These are phyloP conservation scores for Macadamia tetraphylla DNA, from an alignment of 164 flowering plant species.

Conservation along the genomic window DNA sequence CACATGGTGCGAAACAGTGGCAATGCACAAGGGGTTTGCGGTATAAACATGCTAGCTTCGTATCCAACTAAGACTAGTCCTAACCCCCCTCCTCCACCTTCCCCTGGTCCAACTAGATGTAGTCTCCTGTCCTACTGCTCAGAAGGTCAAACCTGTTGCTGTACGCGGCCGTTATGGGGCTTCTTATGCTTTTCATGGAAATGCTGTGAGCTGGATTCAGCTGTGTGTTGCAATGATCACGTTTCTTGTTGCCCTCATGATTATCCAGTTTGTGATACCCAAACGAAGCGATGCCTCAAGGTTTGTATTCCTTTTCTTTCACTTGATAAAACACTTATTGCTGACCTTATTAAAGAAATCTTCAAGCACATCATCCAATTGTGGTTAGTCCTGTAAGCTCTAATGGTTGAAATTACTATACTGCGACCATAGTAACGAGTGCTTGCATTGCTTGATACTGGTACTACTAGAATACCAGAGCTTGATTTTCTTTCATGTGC, in stretches of 20 bases:
- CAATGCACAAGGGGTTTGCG: conserved; percentile 64
- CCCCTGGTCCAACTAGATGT: conserved; percentile 74
- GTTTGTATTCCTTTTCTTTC: conserved; percentile 26
- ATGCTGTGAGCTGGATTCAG: conserved; percentile 64
- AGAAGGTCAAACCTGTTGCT: conserved; percentile 83
- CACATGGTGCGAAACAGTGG: conserved; percentile 62
- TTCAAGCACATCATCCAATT: not conserved
- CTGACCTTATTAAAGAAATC: not conserved
- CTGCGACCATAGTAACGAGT: no score
- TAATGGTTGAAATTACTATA: no score
- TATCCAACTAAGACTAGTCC: conserved; percentile 78
- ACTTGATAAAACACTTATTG: no score
- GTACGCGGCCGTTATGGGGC: conserved; percentile 49
- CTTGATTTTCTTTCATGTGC: not conserved
- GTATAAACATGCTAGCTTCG: conserved; percentile 83
- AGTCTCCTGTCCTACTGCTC: conserved; percentile 47
- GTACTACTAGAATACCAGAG: not conserved
- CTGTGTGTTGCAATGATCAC: conserved; percentile 78
- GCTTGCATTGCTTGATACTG: not conserved
- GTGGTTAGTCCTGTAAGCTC: not conserved
- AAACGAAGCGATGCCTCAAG: conserved; percentile 58
- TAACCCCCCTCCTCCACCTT: conserved; percentile 81
- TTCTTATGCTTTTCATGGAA: conserved; percentile 76
- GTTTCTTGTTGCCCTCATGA: conserved; percentile 76
- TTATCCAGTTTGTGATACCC: conserved; percentile 73